Evolutionary conservation across 2,329 filamentous ascomycete species (phyloP), one percentile per base, ranked within the genome.

Genomic region (Teratosphaeria epicoccoides): DNA sequence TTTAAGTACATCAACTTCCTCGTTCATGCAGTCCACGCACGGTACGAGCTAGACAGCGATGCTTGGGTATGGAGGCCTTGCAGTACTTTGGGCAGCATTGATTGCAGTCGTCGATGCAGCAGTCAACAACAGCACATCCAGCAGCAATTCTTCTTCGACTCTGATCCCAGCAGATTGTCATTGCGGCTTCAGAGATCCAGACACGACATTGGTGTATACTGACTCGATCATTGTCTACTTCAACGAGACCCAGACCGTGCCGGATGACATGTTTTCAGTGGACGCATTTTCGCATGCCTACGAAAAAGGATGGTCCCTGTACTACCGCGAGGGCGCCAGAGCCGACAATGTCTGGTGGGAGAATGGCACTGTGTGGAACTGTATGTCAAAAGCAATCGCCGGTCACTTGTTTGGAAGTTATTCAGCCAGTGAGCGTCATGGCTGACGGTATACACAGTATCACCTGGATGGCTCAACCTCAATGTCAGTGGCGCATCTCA

Each of bases 171-270:
- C 43, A n/a, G 56, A 68, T 51, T 77, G 74, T 54, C 64, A 66
- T 24, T 77, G 74, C 56, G 74, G 74, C 11, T 77, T 71, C 52
- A 68, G 69, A 52, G 73, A 77, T 55, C 52, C 59, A 1, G 52
- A 58, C 6, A 69, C 68, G 2, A 58, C 65, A 7, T 57, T 66
- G 17, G 55, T 74, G 10, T 76, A 70, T 55, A 77, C 73, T 0
- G 74, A 77, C 44, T 70, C 70, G 6, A 66, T 73, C 24, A 73
- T 76, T 46, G 63, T 72, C 4, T 77, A 76, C 61, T 77, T 77
- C 67, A 77, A 77, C 57, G 74, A 76, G 53, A 73, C 73, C 2
- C 61, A 49, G 14, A 51, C 71, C 11, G 58, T 62, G 20, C 65
- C 67, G 17, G 49, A 58, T 2, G 52, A 65, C 6, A 63, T 69